phyloP scores from a whole-genome alignment of 2,329 filamentous ascomycete genomes.

The Paramyrothecium roridum region DNA sequence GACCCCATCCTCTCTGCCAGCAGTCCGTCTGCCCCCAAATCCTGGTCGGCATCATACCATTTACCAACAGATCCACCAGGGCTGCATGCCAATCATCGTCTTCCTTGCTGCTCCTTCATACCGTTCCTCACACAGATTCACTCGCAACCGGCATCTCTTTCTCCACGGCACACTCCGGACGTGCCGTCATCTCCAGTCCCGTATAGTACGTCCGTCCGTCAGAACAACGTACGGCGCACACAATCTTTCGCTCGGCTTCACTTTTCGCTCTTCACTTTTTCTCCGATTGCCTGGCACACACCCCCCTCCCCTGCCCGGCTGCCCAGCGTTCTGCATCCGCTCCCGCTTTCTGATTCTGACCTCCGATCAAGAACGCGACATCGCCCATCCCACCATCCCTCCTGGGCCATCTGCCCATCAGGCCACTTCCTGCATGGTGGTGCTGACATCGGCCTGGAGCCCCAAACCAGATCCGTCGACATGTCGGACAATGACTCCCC shows the following conservation, averaged over 20 bases:
- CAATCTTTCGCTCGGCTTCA: neutral
- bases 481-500: slow-evolving; percentile 39
- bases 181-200: neutral
- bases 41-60: neutral
- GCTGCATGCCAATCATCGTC: neutral
- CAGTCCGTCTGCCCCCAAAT: neutral
- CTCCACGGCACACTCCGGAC: neutral
- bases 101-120: neutral
- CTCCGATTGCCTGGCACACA: neutral
- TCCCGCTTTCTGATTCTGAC: neutral
- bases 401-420: slow-evolving; percentile 17
- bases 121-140: neutral
- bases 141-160: neutral
- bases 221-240: neutral
- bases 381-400: neutral
- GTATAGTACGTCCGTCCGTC: neutral
- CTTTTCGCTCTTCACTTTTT: neutral
- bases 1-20: no score
- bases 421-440: slow-evolving; percentile 24
- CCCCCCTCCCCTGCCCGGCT: neutral
- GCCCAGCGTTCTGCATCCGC: neutral
- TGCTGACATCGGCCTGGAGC: slow-evolving; percentile 19
- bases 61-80: neutral
- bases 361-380: neutral
- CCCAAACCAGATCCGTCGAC: slow-evolving; percentile 19